Conservation (phyloP, 78 protist genomes). For the Cavenderia fasciculata region DNA sequence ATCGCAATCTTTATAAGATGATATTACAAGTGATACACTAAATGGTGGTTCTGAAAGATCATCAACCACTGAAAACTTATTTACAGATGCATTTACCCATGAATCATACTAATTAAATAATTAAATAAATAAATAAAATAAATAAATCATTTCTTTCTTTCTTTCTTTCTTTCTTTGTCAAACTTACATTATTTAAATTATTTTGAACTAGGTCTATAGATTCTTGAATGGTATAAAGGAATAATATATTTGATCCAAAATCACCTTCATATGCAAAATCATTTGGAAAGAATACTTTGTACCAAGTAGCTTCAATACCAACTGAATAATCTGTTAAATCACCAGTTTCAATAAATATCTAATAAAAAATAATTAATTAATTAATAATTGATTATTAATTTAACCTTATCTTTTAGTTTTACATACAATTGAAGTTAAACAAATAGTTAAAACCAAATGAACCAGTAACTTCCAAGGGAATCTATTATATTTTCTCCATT, state of each 20-base stretch:
- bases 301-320: constrained; percentile 60
- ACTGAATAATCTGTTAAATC: constrained; percentile 53
- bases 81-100: constrained; percentile 20
- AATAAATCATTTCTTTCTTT: neutral
- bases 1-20: constrained; percentile 52
- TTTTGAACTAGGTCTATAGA: constrained; percentile 1
- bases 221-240: constrained; percentile 45
- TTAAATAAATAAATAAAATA: neutral
- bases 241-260: constrained; percentile 33
- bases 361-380: neutral
- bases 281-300: constrained; percentile 44
- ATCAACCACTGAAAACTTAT: constrained; percentile 9
- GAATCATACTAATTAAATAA: constrained; percentile 9
- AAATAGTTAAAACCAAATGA: constrained; percentile 47
- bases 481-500: constrained; percentile 73
- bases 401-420: neutral
- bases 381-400: neutral
- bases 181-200: constrained; percentile 26
- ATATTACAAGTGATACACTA: constrained; percentile 21
- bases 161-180: too few species aligned
- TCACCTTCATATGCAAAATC: constrained; percentile 66
- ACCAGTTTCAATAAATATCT: constrained; percentile 73
- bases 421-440: constrained; percentile 64
- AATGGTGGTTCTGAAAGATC: constrained; percentile 44
- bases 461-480: constrained; percentile 63